Evolutionary conservation across 257 asterid species (phyloP), one percentile per base, ranked within the genome.

Genomic region (Petunia axillaris): DNA sequence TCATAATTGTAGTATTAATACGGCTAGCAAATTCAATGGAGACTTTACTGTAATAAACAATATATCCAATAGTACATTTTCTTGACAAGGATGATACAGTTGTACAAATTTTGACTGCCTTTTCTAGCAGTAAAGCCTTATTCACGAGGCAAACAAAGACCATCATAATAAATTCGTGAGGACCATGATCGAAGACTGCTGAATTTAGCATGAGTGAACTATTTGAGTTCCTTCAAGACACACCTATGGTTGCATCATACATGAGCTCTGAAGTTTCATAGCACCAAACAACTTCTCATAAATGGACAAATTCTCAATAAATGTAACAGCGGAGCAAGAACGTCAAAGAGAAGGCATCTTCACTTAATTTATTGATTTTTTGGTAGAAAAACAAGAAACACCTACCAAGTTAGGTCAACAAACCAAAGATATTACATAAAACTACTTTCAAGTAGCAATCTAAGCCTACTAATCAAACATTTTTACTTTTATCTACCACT

Each of bases 371-470:
- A 80, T 80, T 66, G 13, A 38, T 37, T 73, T 62, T 81, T 84
- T 73, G 83, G 84, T 80, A 66, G 68, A 74, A 62, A 60, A 82
- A 54, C 79, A 70, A 35, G 71, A 82, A 80, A 46, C 65, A 54
- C 74, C 48, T 80, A 64, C 44, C 80, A 81, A 78, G 85, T 81
- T 78, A 83, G 81, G 58, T 83, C 64, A 75, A 79, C 87, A 78
- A 81, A 77, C 78, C 85, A 84, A 80, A 76, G 67, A 46, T 36
- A 50, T 35, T 68, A 48, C 54, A 39, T 58, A 57, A 25, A 48
- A 8, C 46, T 38, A n/a, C 35, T 52, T 44, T 57, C 79, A 14
- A 73, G 75, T 15, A 1, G 43, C 46, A 36, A 62, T 38, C 6
- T 8, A 54, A 71, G 44, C 7, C 43, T 71, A 74, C 44, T 40